These are phyloP conservation scores for Auriscalpium microsporum DNA, from an alignment of 768 basidiomycete genomes.

Conservation along the genomic window DNA sequence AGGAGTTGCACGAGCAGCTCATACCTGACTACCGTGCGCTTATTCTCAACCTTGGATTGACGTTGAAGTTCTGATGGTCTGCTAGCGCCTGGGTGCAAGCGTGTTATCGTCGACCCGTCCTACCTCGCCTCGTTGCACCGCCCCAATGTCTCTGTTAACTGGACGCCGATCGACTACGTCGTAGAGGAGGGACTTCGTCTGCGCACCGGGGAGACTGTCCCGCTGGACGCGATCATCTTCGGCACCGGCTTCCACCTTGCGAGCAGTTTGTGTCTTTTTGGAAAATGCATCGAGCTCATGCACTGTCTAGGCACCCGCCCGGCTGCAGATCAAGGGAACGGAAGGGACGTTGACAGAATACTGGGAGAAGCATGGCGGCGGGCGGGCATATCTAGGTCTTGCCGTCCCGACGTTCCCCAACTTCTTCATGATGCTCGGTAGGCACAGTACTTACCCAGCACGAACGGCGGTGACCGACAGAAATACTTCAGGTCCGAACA, in stretches of 20 bases:
- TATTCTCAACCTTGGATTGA: neutral
- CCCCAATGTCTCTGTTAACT: slow-evolving; percentile 44
- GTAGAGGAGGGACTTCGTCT: slow-evolving; percentile 43
- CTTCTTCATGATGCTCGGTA: slow-evolving; percentile 13
- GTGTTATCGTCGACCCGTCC: slow-evolving; percentile 52
- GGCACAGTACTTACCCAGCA: neutral
- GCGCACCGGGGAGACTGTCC: slow-evolving; percentile 39
- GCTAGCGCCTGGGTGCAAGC: slow-evolving; percentile 52
- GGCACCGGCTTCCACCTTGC: slow-evolving; percentile 47
- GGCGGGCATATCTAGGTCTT: slow-evolving; percentile 43
- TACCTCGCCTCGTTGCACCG: slow-evolving; percentile 45
- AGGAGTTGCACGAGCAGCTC: slow-evolving; percentile 20
- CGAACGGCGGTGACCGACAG: neutral
- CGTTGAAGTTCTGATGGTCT: neutral
- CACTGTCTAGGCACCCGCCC: slow-evolving; percentile 2
- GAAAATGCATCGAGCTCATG: neutral
- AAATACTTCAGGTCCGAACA: slow-evolving; percentile 35
- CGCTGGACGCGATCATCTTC: slow-evolving; percentile 50
- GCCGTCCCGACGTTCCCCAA: slow-evolving; percentile 14
- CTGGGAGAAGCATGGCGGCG: slow-evolving; percentile 38
- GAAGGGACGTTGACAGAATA: slow-evolving; percentile 38
- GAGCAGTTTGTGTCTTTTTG: slow-evolving; percentile 9
- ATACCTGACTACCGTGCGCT: slow-evolving; percentile 45
- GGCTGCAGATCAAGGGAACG: slow-evolving; percentile 30
- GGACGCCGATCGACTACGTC: slow-evolving; percentile 40